Conservation (phyloP, 163 green algal genomes). For the Scenedesmus sp. region DNA sequence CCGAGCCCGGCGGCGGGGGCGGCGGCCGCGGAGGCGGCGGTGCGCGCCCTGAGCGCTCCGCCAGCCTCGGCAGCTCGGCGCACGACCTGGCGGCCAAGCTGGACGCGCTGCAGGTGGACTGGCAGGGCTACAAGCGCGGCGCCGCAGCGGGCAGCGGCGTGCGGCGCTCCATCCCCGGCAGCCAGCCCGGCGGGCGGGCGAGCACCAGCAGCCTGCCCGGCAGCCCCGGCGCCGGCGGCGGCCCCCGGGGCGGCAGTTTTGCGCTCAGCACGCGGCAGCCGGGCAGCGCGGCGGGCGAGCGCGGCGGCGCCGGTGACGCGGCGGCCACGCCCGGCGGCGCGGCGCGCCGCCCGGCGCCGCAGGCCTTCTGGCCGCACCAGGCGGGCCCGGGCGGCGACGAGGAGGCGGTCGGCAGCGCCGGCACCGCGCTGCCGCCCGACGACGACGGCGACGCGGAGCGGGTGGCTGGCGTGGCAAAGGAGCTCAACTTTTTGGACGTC, state of each 20-base stretch:
- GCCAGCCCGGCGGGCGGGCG: too few relatives aligned
- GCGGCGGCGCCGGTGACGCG: too few relatives aligned
- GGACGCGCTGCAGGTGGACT: conserved; percentile 24
- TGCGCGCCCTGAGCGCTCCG: not conserved
- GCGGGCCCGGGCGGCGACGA: not conserved
- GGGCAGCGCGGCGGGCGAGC: too few relatives aligned
- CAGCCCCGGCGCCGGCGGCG: not conserved
- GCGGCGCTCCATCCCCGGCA: not conserved
- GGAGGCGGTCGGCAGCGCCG: too few relatives aligned
- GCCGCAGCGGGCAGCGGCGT: not conserved
- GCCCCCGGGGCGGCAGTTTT: too few relatives aligned
- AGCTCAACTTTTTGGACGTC: conserved; percentile 32
- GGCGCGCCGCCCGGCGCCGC: too few relatives aligned
- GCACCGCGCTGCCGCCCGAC: not conserved
- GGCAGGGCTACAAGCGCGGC: conserved; percentile 31
- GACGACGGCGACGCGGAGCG: not conserved
- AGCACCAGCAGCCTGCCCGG: not conserved
- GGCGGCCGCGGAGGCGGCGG: not conserved
- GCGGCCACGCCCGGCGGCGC: too few relatives aligned
- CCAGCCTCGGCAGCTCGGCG: conserved; percentile 2
- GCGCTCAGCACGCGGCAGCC: too few relatives aligned
- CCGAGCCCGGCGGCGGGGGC: not conserved
- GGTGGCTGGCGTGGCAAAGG: conserved; percentile 18
- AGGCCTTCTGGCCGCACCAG: conserved; percentile 18
- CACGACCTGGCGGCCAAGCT: conserved; percentile 33